Conservation (phyloP, 306 rosid species). For the apple (Malus domestica) region ASM211411v1 NC_041792.1:1391501-1392000, state of each 20-base stretch:
- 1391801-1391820: slow-evolving; percentile 88
- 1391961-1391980: background rate
- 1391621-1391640: slow-evolving; percentile 96
- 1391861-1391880: slow-evolving; percentile 89
- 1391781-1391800: slow-evolving; percentile 70
- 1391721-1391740: background rate
- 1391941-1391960: background rate
- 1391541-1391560: slow-evolving; percentile 13
- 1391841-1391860: slow-evolving; percentile 96
- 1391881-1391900: slow-evolving; percentile 86
- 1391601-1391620: slow-evolving; percentile 96
- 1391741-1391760: slow-evolving; percentile 15
- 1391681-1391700: slow-evolving; percentile 10
- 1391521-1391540: background rate
- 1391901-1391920: slow-evolving; percentile 59
- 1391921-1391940: background rate
- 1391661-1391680: slow-evolving; percentile 72
- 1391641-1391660: slow-evolving; percentile 83
- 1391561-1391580: slow-evolving; percentile 60
- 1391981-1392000: background rate
- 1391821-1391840: slow-evolving; percentile 98
- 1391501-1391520: background rate
- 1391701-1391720: slow-evolving; percentile 1
- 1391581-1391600: slow-evolving; percentile 97
- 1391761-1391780: slow-evolving; percentile 53